These are phyloP conservation scores for Lentinula novae-zelandiae DNA, from an alignment of 1,284 basidiomycete species.

Conservation along the genomic window DNA sequence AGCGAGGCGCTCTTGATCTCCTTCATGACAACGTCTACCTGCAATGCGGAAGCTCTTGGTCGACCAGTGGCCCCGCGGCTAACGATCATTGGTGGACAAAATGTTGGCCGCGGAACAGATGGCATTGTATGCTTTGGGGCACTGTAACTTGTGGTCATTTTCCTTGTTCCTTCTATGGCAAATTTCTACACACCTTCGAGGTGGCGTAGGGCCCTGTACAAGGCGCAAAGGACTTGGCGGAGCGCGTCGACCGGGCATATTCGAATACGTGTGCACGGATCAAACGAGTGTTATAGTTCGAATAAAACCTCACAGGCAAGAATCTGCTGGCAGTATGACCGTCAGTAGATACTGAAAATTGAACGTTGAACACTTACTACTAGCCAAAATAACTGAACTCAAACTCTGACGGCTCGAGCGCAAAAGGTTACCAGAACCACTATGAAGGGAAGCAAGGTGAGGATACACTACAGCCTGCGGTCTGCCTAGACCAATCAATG, in stretches of 20 bases:
- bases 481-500: neutral
- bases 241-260: conserved; percentile 52
- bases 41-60: conserved; percentile 10
- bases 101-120: conserved; percentile 48
- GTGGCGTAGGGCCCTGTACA: conserved; percentile 51
- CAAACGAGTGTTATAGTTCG: conserved; percentile 1
- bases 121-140: conserved; percentile 56
- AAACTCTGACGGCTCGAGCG: neutral
- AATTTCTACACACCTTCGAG: conserved; percentile 29
- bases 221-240: conserved; percentile 59
- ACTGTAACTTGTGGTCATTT: conserved; percentile 19
- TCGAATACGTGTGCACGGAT: neutral
- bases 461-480: neutral
- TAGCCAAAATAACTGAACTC: neutral
- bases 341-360: neutral
- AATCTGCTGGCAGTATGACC: conserved; percentile 25
- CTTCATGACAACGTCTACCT: conserved; percentile 9
- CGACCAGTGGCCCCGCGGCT: conserved; percentile 24
- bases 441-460: neutral
- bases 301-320: conserved; percentile 10
- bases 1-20: neutral
- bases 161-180: neutral
- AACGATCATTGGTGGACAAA: conserved; percentile 32
- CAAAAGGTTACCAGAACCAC: conserved; percentile 4
- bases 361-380: no score